Evolutionary conservation across 352 stramenopile genomes (phyloP).

Genomic region (Globisporangium heterothallicum): DNA sequence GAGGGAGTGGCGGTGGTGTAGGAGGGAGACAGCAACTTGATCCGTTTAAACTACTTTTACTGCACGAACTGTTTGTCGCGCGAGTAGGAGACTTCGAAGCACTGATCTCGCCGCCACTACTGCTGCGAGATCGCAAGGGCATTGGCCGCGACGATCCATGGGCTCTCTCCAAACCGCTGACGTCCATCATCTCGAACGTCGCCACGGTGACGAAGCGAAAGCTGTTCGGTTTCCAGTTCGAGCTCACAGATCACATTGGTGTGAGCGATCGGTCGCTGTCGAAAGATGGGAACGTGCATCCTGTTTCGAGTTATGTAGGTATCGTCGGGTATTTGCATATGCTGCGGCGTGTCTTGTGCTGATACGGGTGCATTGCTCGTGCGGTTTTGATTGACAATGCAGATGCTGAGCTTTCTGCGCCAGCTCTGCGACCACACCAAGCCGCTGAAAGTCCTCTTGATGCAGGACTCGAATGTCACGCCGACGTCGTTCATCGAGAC

Average conservation of each 20-base stretch:
- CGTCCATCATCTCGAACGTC: slow-evolving; percentile 31
- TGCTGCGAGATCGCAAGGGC: slow-evolving; percentile 61
- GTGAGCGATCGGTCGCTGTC: slow-evolving; percentile 43
- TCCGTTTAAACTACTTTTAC: slow-evolving; percentile 50
- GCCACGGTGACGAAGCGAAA: slow-evolving; percentile 47
- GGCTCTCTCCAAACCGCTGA: slow-evolving; percentile 45
- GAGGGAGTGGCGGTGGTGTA: slow-evolving; percentile 1
- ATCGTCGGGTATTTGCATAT: slow-evolving; percentile 6
- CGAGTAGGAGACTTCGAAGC: slow-evolving; percentile 29
- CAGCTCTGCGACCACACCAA: slow-evolving; percentile 66
- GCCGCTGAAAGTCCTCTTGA: slow-evolving; percentile 48
- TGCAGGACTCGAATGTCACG: slow-evolving; percentile 45
- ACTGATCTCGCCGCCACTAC: slow-evolving; percentile 40
- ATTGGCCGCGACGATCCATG: slow-evolving; percentile 62
- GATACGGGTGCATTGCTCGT: too few relatives aligned
- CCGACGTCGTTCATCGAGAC: slow-evolving; percentile 55
- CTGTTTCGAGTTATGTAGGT: slow-evolving; percentile 62
- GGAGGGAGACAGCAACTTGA: slow-evolving; percentile 18
- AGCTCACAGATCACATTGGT: slow-evolving; percentile 40
- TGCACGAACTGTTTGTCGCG: slow-evolving; percentile 46
- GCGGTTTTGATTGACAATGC: slow-evolving; percentile 1
- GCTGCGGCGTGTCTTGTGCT: neutral
- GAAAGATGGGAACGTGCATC: slow-evolving; percentile 75
- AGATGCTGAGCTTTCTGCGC: slow-evolving; percentile 75
- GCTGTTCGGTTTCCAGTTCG: slow-evolving; percentile 57